Conservation (phyloP, 1,284 basidiomycete genomes). For the Tremellales sp. region DNA sequence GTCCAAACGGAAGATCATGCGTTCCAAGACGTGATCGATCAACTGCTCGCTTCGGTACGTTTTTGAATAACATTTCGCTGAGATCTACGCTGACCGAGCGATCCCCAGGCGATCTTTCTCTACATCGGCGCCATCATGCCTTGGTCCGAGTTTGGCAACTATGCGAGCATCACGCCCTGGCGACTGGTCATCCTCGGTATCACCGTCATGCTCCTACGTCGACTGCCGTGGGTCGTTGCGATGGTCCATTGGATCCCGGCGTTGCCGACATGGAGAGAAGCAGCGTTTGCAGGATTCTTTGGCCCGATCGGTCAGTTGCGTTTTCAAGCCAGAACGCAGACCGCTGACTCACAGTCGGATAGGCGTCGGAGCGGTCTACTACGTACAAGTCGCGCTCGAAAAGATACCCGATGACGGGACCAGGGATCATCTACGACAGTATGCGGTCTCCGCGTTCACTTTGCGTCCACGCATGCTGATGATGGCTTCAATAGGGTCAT, state of each 20-base stretch:
- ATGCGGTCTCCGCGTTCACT: not conserved
- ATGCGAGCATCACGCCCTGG: conserved; percentile 65
- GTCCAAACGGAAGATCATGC: conserved; percentile 53
- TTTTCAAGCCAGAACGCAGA: conserved; percentile 29
- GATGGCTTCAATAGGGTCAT: conserved; percentile 32
- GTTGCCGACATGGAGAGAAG: conserved; percentile 41
- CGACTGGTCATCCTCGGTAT: conserved; percentile 75
- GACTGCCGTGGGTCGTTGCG: conserved; percentile 72
- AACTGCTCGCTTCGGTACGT: conserved; percentile 50
- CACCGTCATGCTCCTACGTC: conserved; percentile 67
- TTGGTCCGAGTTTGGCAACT: conserved; percentile 50
- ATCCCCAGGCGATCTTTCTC: conserved; percentile 57
- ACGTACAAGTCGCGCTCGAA: conserved; percentile 52
- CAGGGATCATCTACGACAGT: conserved; percentile 41
- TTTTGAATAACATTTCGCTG: not conserved
- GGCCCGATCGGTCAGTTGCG: conserved; percentile 44
- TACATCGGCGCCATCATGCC: conserved; percentile 93
- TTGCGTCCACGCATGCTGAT: not conserved
- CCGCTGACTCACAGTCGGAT: conserved; percentile 8
- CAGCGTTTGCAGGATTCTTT: conserved; percentile 48
- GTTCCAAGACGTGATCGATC: conserved; percentile 57
- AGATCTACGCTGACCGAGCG: conserved; percentile 1
- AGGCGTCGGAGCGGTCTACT: conserved; percentile 53
- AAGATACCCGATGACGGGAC: conserved; percentile 49
- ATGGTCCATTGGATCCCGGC: conserved; percentile 50